These are phyloP conservation scores for Ceratobasidium sp. DNA, from an alignment of 1,284 basidiomycete genomes.

Conservation along the genomic window DNA sequence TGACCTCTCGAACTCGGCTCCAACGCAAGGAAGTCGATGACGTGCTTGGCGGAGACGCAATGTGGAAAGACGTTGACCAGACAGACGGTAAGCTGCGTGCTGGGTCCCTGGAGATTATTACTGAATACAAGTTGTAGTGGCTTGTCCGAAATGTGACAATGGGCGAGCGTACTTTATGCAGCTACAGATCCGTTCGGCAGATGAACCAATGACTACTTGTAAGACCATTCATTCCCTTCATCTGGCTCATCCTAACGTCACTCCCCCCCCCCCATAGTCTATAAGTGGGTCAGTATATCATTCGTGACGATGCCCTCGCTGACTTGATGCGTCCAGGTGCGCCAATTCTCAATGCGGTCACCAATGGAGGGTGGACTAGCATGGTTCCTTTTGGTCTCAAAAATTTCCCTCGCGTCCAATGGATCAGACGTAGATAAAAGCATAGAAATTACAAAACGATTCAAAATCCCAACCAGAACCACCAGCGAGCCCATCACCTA, in stretches of 20 bases:
- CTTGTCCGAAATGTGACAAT: slow-evolving; percentile 92
- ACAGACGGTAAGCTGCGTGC: slow-evolving; percentile 70
- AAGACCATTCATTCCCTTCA: slow-evolving; percentile 57
- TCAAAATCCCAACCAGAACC: slow-evolving; percentile 28
- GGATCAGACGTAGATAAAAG: slow-evolving; percentile 25
- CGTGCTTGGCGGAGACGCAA: slow-evolving; percentile 91
- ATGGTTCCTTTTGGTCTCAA: not conserved
- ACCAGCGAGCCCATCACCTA: not conserved
- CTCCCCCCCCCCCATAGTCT: not conserved
- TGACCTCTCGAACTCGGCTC: slow-evolving; percentile 86
- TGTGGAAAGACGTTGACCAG: slow-evolving; percentile 95
- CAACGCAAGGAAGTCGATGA: slow-evolving; percentile 92
- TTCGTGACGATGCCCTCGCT: not conserved
- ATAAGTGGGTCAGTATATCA: slow-evolving; percentile 20
- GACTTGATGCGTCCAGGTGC: slow-evolving; percentile 47
- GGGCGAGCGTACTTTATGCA: slow-evolving; percentile 94
- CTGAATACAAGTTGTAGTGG: slow-evolving; percentile 60
- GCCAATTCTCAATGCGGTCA: slow-evolving; percentile 51
- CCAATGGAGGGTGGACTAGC: slow-evolving; percentile 53
- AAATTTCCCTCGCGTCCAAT: not conserved
- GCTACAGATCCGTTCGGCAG: slow-evolving; percentile 94
- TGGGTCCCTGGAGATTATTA: slow-evolving; percentile 5
- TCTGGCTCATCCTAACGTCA: not conserved
- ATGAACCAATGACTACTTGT: slow-evolving; percentile 98
- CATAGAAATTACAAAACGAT: slow-evolving; percentile 39